A percentile compares a stretch with the other conserved stretches of the same genome.
Evolutionary conservation across 2,329 filamentous ascomycete species (phyloP).

Genomic region (Colletotrichum coccodes): DNA sequence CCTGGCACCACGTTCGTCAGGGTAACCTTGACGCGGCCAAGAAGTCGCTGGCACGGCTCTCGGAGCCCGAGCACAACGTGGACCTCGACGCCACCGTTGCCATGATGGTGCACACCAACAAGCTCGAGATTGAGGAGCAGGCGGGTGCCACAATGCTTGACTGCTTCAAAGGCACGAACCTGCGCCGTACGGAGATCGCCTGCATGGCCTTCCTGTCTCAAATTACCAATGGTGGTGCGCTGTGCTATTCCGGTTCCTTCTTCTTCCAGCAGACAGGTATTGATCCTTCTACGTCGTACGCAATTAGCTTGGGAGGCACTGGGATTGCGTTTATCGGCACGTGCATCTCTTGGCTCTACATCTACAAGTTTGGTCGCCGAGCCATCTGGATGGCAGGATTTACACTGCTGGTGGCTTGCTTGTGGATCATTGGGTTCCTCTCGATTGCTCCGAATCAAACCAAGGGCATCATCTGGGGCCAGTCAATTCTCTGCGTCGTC

Average conservation of each 20-base stretch:
- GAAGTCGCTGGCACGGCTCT: slow-evolving; percentile 43
- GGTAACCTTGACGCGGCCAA: slow-evolving; percentile 45
- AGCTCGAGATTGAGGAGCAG: slow-evolving; percentile 54
- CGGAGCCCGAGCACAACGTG: slow-evolving; percentile 42
- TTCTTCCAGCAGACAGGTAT: slow-evolving; percentile 59
- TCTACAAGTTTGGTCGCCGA: slow-evolving; percentile 53
- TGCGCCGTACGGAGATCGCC: slow-evolving; percentile 56
- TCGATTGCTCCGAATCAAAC: slow-evolving; percentile 48
- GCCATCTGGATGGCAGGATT: slow-evolving; percentile 54
- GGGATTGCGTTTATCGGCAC: slow-evolving; percentile 55
- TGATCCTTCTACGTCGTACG: slow-evolving; percentile 47
- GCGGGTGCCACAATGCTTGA: slow-evolving; percentile 53
- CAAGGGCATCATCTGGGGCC: slow-evolving; percentile 48
- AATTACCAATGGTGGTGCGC: slow-evolving; percentile 51
- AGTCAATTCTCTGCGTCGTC: slow-evolving; percentile 52
- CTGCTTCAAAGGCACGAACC: slow-evolving; percentile 58
- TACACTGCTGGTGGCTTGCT: slow-evolving; percentile 46
- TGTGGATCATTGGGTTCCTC: slow-evolving; percentile 56
- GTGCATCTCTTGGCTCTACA: slow-evolving; percentile 54
- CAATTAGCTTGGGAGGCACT: slow-evolving; percentile 53
- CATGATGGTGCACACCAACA: slow-evolving; percentile 56
- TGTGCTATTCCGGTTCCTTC: slow-evolving; percentile 55
- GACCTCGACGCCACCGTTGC: slow-evolving; percentile 50
- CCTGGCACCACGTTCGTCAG: slow-evolving; percentile 48
- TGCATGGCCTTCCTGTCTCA: slow-evolving; percentile 53